These are phyloP conservation scores for Gypsophila paniculata DNA, from an alignment of 179 eudicot genomes.

Conservation along the genomic window DNA sequence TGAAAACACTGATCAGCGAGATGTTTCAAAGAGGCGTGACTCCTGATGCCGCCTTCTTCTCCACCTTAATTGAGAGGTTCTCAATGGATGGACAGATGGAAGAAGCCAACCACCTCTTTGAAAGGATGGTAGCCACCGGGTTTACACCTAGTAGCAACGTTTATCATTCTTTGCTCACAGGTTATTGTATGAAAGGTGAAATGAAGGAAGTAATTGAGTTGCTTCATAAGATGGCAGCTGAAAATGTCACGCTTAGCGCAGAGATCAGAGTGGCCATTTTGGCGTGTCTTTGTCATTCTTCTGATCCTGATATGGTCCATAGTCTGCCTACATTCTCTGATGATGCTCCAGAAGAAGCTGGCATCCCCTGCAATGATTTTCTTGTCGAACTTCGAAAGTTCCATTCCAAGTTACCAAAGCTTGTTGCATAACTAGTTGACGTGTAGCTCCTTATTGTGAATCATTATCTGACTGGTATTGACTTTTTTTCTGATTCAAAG, in stretches of 20 bases:
- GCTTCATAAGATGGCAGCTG: conserved; percentile 64
- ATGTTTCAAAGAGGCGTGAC: conserved; percentile 59
- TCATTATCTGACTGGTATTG: too few relatives aligned
- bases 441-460: too few relatives aligned
- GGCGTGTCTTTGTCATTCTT: conserved; percentile 41
- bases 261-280: conserved; percentile 47
- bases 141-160: conserved; percentile 41
- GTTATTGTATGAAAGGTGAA: conserved; percentile 44
- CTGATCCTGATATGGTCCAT: conserved; percentile 39
- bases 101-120: conserved; percentile 54
- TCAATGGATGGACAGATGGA: conserved; percentile 49
- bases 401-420: conserved; percentile 36
- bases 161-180: conserved; percentile 56
- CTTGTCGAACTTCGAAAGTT: conserved; percentile 40
- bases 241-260: conserved; percentile 49
- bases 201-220: conserved; percentile 50
- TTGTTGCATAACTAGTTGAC: conserved; percentile 29
- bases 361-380: conserved; percentile 47
- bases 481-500: too few relatives aligned
- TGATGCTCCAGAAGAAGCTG: conserved; percentile 34
- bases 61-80: conserved; percentile 46
- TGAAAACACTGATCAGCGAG: conserved; percentile 41
- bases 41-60: conserved; percentile 52
- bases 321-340: conserved; percentile 57
- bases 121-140: conserved; percentile 53